Evolutionary conservation across 257 asterid species (phyloP).

Genomic region (Agastache rugosa): DNA sequence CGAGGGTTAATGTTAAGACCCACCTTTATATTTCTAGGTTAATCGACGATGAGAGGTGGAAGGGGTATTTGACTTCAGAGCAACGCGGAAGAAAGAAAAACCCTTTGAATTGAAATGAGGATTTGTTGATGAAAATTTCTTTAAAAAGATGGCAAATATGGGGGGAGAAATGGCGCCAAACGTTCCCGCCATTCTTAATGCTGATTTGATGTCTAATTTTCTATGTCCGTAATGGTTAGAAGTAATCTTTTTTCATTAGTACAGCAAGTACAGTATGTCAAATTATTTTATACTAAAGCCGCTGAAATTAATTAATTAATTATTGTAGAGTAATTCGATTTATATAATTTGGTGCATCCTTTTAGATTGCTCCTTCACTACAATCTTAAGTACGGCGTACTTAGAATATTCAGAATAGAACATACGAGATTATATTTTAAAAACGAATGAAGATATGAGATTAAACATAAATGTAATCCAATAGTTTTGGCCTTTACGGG

Average conservation of each 20-base stretch:
- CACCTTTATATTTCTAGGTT: slow-evolving; percentile 16
- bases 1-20: background rate
- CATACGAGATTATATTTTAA: no score
- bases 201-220: background rate
- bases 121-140: background rate
- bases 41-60: background rate
- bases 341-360: background rate
- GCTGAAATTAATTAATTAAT: background rate
- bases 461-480: no score
- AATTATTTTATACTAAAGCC: background rate
- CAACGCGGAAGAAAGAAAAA: background rate
- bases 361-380: no score
- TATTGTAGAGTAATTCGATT: no score
- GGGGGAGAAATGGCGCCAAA: slow-evolving; percentile 36
- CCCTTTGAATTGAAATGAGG: slow-evolving; percentile 19
- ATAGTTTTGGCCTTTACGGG: no score
- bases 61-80: background rate
- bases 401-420: no score
- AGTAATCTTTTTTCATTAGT: background rate
- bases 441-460: no score
- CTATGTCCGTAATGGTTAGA: no score
- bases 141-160: background rate
- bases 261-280: no score
- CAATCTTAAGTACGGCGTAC: no score
- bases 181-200: slow-evolving; percentile 40